Conservation (phyloP, 2,329 filamentous ascomycete genomes). For the Beauveria asiatica region DNA sequence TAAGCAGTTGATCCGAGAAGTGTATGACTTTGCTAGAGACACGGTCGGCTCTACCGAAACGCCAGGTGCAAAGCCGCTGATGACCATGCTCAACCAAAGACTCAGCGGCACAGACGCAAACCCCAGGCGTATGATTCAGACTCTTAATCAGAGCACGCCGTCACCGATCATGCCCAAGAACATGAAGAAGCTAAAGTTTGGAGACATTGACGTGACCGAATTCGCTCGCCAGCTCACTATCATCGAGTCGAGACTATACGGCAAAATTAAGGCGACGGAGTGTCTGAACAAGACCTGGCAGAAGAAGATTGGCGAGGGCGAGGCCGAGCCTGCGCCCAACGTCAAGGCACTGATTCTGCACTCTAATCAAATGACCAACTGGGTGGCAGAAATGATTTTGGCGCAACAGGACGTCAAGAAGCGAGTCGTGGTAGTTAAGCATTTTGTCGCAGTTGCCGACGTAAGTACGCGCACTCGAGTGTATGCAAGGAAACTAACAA, state of each 20-base stretch:
- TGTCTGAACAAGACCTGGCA: conserved; percentile 99
- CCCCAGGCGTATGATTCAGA: conserved; percentile 78
- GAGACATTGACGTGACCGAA: conserved; percentile 91
- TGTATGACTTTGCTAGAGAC: conserved; percentile 85
- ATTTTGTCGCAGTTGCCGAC: conserved; percentile 93
- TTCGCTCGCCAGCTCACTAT: conserved; percentile 97
- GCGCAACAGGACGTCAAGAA: conserved; percentile 93
- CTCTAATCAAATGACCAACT: conserved; percentile 98
- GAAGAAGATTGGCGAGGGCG: conserved; percentile 78
- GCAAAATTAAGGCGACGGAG: conserved; percentile 91
- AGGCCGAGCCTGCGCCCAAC: conserved; percentile 81
- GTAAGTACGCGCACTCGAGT: conserved; percentile 43
- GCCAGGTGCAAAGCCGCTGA: conserved; percentile 74
- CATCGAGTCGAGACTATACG: conserved; percentile 89
- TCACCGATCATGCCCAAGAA: conserved; percentile 93
- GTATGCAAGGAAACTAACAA: conserved; percentile 13
- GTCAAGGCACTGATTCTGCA: conserved; percentile 95
- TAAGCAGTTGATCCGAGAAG: conserved; percentile 75
- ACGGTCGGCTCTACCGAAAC: conserved; percentile 91
- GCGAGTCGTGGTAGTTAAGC: conserved; percentile 93
- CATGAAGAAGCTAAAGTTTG: conserved; percentile 98
- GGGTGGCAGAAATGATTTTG: conserved; percentile 98
- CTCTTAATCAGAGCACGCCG: conserved; percentile 72
- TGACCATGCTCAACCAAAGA: conserved; percentile 82
- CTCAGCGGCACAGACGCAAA: conserved; percentile 81